phyloP scores from a whole-genome alignment of 106 monocot species.

The Apostasia shenzhenica region DNA sequence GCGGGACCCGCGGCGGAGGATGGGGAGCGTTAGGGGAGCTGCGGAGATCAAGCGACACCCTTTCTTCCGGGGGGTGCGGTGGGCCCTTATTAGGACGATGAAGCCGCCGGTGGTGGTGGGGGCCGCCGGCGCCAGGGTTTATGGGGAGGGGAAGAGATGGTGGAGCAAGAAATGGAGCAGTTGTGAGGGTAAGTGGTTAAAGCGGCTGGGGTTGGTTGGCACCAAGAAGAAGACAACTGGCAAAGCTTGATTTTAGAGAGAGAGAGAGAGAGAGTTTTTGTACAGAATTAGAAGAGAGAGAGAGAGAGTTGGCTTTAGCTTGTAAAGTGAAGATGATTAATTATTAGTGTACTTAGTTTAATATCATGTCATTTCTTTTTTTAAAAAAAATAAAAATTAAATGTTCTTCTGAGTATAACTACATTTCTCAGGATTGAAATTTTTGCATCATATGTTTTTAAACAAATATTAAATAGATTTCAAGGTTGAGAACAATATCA shows the following conservation, averaged over 20 bases:
- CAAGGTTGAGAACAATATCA: too few species aligned
- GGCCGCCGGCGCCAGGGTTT: conserved; percentile 2
- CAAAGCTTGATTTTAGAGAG: too few species aligned
- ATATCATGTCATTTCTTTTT: too few species aligned
- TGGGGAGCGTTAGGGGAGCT: conserved; percentile 54
- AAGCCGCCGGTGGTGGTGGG: conserved; percentile 33
- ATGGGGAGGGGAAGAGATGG: conserved; percentile 1
- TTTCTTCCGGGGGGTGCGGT: conserved; percentile 52
- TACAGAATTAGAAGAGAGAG: not conserved
- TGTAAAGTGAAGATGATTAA: too few species aligned
- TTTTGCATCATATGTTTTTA: too few species aligned
- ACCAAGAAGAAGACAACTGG: not conserved
- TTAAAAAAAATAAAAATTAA: too few species aligned
- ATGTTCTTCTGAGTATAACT: too few species aligned
- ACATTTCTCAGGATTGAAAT: too few species aligned
- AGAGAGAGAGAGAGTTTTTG: not conserved
- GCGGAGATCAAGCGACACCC: conserved; percentile 79
- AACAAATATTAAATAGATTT: too few species aligned
- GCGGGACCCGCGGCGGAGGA: conserved; percentile 39
- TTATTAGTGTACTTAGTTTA: too few species aligned
- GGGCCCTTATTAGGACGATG: conserved; percentile 48
- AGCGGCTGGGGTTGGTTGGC: not conserved
- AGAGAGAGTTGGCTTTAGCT: too few species aligned
- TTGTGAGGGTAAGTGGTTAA: not conserved
- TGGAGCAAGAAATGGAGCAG: conserved; percentile 14